Evolutionary conservation across 202 grass and related monocot species (phyloP).

Genomic region (Setaria italica): DNA sequence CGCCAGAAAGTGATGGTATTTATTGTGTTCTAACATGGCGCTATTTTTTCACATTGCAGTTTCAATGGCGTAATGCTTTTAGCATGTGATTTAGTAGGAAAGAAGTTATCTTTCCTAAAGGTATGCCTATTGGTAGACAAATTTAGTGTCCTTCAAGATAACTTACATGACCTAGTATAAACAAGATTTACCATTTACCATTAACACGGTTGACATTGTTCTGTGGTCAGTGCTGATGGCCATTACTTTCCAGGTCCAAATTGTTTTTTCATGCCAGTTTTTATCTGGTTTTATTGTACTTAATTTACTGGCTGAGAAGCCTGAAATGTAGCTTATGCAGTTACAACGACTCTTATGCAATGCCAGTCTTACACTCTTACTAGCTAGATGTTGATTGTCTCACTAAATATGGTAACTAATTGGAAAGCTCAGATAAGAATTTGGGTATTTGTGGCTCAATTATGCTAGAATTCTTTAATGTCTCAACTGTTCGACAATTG

Average conservation of each 20-base stretch:
- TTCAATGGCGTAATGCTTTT: slow-evolving; percentile 80
- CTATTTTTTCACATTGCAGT: slow-evolving; percentile 50
- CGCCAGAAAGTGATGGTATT: slow-evolving; percentile 28
- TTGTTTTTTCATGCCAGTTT: not conserved
- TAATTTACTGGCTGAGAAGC: slow-evolving; percentile 11
- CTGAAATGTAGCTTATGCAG: not conserved
- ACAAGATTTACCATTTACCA: slow-evolving; percentile 15
- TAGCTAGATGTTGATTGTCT: not conserved
- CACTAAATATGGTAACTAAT: not conserved
- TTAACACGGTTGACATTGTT: not conserved
- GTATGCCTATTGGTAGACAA: slow-evolving; percentile 41
- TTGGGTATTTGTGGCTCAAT: slow-evolving; percentile 2
- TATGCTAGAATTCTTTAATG: not conserved
- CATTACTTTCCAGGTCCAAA: slow-evolving; percentile 17
- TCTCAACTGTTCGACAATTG: not conserved
- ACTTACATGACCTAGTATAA: slow-evolving; percentile 22
- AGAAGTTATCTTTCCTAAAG: slow-evolving; percentile 76
- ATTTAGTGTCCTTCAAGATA: slow-evolving; percentile 6
- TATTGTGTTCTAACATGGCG: slow-evolving; percentile 20
- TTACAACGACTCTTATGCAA: not conserved
- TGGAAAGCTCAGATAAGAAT: not conserved
- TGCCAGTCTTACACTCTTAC: not conserved
- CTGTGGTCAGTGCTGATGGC: not conserved
- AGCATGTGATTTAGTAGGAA: slow-evolving; percentile 63
- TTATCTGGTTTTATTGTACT: slow-evolving; percentile 13